Base-by-base conservation (phyloP, 2,329 filamentous ascomycete species). In the Ophiostoma angusticollis region DNA sequence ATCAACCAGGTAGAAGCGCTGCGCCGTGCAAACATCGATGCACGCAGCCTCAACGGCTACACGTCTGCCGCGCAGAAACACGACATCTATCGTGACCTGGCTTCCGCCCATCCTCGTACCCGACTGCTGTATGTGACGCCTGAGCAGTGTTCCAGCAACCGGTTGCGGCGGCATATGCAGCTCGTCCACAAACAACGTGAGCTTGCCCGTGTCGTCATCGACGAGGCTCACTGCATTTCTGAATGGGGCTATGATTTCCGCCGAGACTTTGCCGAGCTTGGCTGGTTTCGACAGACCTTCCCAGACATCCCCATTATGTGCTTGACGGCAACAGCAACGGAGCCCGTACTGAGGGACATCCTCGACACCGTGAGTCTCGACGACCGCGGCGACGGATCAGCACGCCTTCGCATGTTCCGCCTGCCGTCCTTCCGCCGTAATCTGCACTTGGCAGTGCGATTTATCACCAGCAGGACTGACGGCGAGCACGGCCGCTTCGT, bases 231-330 rank as follows among this genome's bases (percentile, higher is more conserved):
- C 58, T 96, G 89, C 57, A 93, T 96, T 49, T 93, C 84, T 18
- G 87, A 95, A 76, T 95, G 89, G 89, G 89, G 89, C 2, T 87
- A 96, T 56, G 89, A 96, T 58, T 96, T 96, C 55, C 80, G 89
- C n/a, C 83, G 80, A 25, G 83, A 86, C 41, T 96, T 94, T 60
- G 86, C 91, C 54, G 74, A 80, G 16, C 69, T 96, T 6, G 79
- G 74, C 2, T 95, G 84, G 77, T 91, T 96, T 63, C 80, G 83
- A 49, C 69, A 75, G 35, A 77, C 77, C 6, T 86, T 91, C 47
- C 84, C 86, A 0, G 72, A 82, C 40, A 84, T 95, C 0, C 87
- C 89, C 5, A 81, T 96, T 45, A 94, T 91, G 58, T 93, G 86
- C 46, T 72, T 94, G 12, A 96, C 89, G 0, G 89, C 89, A 0